phyloP scores from a whole-genome alignment of 352 stramenopile species.

The Globisporangium uncinulatum region DNA sequence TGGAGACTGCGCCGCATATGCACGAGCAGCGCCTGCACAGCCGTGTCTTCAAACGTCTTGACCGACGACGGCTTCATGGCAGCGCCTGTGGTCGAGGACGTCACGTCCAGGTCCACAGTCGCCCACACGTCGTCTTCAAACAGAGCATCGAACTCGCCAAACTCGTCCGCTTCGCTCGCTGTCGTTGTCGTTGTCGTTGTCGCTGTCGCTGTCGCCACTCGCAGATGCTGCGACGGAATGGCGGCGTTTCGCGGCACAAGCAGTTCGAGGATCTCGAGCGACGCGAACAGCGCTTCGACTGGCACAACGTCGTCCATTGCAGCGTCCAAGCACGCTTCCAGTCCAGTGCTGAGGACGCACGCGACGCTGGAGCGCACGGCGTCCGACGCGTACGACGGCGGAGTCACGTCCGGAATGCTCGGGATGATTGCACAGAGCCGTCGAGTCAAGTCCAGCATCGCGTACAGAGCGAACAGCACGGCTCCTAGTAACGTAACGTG shows the following conservation, averaged over 20 bases:
- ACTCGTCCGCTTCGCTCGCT: slow-evolving; percentile 9
- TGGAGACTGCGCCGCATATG: slow-evolving; percentile 45
- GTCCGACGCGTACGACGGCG: slow-evolving; percentile 12
- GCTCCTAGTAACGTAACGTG: slow-evolving; percentile 15
- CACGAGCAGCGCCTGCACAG: slow-evolving; percentile 20
- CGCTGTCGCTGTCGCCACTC: slow-evolving; percentile 4
- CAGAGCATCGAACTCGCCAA: slow-evolving; percentile 50
- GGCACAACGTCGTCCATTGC: slow-evolving; percentile 25
- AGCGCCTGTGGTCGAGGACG: not conserved
- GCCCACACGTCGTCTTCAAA: slow-evolving; percentile 36
- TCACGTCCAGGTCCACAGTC: slow-evolving; percentile 33
- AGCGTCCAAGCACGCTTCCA: slow-evolving; percentile 41
- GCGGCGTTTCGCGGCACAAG: slow-evolving; percentile 29
- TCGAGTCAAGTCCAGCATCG: slow-evolving; percentile 38
- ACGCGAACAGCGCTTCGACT: slow-evolving; percentile 30
- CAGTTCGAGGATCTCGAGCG: slow-evolving; percentile 51
- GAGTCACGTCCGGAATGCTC: slow-evolving; percentile 6
- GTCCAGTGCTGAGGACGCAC: slow-evolving; percentile 31
- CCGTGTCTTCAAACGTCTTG: slow-evolving; percentile 20
- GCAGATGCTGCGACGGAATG: slow-evolving; percentile 18
- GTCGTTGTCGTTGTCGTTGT: not conserved
- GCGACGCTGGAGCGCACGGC: slow-evolving; percentile 34
- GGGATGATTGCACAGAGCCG: slow-evolving; percentile 21
- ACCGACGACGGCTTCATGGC: slow-evolving; percentile 5
- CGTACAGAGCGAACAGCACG: slow-evolving; percentile 29